A percentile compares a stretch with the other conserved stretches of the same genome.
Conservation (phyloP, 1,284 basidiomycete genomes). For the Leccinum griseonigrum region DNA sequence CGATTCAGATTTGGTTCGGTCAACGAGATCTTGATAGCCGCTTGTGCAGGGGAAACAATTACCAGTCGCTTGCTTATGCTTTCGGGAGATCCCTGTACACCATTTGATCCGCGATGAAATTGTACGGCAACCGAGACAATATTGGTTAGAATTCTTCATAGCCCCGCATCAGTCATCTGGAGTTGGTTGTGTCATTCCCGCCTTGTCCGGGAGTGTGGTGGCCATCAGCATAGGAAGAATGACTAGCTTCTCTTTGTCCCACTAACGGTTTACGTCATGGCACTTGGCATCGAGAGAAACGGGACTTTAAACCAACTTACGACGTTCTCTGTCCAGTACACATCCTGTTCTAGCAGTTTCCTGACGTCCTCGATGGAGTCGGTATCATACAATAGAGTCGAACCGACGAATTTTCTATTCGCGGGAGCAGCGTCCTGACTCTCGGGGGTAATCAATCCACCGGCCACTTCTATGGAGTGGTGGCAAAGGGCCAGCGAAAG, state of each 20-base stretch:
- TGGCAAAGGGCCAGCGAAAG: slow-evolving; percentile 4
- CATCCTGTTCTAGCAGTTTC: slow-evolving; percentile 47
- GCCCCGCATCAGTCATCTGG: slow-evolving; percentile 15
- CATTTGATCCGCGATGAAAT: slow-evolving; percentile 3
- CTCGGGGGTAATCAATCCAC: slow-evolving; percentile 45
- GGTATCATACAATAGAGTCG: slow-evolving; percentile 47
- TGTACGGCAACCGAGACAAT: background rate
- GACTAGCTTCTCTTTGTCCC: slow-evolving; percentile 40
- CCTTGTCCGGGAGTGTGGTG: slow-evolving; percentile 31
- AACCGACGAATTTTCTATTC: slow-evolving; percentile 49
- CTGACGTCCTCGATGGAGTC: slow-evolving; percentile 47
- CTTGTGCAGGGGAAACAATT: background rate
- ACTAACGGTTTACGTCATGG: slow-evolving; percentile 23
- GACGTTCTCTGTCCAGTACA: slow-evolving; percentile 55
- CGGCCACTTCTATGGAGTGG: slow-evolving; percentile 41
- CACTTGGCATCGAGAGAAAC: slow-evolving; percentile 4
- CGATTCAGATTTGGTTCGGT: background rate
- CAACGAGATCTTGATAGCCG: background rate
- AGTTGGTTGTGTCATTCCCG: slow-evolving; percentile 21
- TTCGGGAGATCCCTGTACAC: slow-evolving; percentile 1
- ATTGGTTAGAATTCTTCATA: background rate
- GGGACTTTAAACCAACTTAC: slow-evolving; percentile 37
- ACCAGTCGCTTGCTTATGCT: background rate
- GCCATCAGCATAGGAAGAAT: slow-evolving; percentile 43
- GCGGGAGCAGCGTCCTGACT: slow-evolving; percentile 32